These are phyloP conservation scores for Tolypocladium sp. DNA, from an alignment of 2,329 filamentous ascomycete genomes.

Conservation along the genomic window DNA sequence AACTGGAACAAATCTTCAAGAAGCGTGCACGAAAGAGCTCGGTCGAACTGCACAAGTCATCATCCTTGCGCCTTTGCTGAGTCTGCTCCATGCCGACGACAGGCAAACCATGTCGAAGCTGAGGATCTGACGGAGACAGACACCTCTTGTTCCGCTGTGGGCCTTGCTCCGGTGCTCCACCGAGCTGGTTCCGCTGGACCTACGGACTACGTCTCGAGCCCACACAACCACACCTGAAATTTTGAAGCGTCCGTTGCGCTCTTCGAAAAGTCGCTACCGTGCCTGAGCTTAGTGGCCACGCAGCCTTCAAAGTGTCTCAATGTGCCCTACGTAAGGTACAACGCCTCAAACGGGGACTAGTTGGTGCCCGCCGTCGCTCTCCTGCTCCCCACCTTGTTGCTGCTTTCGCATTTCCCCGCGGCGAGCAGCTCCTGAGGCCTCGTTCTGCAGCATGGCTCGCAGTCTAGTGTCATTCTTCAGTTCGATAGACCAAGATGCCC, in stretches of 20 bases:
- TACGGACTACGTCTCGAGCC: neutral
- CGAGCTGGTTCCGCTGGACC: neutral
- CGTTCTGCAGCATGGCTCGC: neutral
- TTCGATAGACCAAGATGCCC: neutral
- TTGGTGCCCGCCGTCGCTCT: neutral
- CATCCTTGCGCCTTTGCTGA: neutral
- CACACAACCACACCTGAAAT: neutral
- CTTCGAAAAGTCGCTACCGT: neutral
- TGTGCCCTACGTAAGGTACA: neutral
- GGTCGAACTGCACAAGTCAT: neutral
- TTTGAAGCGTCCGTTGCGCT: neutral
- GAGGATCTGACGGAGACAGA: no score
- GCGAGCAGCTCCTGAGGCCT: no score
- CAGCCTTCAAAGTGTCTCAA: neutral
- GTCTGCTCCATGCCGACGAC: no score
- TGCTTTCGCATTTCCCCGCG: neutral
- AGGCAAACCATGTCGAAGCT: no score
- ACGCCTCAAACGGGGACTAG: neutral
- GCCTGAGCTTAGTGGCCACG: neutral
- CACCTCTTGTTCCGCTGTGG: neutral
- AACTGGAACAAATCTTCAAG: neutral
- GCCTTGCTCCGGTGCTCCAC: neutral
- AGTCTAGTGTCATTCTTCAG: neutral
- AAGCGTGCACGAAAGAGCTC: neutral
- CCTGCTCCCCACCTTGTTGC: neutral